Evolutionary conservation across 495 filamentous ascomycete genomes (phyloP).

Genomic region (Penicillium ucsense): DNA sequence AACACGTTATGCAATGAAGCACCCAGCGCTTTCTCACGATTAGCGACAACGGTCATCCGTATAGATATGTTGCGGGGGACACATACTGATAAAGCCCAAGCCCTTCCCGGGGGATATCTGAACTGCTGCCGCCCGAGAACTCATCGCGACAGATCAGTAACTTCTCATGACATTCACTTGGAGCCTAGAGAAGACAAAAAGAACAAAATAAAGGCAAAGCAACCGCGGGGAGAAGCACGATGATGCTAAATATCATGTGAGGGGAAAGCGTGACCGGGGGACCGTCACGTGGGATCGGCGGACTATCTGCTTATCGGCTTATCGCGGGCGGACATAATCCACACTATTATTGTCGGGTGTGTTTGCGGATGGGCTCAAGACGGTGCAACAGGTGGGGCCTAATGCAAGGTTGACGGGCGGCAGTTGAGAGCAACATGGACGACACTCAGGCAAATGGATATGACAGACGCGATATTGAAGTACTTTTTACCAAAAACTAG

Average conservation of each 20-base stretch:
- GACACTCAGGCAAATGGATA: too few relatives aligned
- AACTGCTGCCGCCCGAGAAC: slow-evolving; percentile 37
- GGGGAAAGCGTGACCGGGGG: slow-evolving; percentile 17
- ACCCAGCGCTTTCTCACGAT: slow-evolving; percentile 56
- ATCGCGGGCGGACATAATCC: too few relatives aligned
- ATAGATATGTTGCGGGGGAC: neutral
- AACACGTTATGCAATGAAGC: slow-evolving; percentile 84
- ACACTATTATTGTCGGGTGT: too few relatives aligned
- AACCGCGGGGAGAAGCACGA: slow-evolving; percentile 8
- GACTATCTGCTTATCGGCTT: neutral
- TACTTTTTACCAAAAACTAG: too few relatives aligned
- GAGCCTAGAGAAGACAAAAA: neutral
- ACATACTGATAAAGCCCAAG: slow-evolving; percentile 68
- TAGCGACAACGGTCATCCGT: slow-evolving; percentile 8
- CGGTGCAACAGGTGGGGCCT: neutral
- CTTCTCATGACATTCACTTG: neutral
- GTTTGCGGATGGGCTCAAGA: too few relatives aligned
- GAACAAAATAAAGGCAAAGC: neutral
- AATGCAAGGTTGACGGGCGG: too few relatives aligned
- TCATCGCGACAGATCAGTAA: slow-evolving; percentile 31
- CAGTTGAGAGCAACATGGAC: too few relatives aligned
- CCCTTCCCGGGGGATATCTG: slow-evolving; percentile 68
- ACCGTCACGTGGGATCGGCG: neutral
- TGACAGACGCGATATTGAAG: too few relatives aligned
- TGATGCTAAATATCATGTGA: slow-evolving; percentile 28